Percentiles rank a stretch among this genome's conserved stretches.
These are phyloP conservation scores for Inonotus obliquus DNA, from an alignment of 1,284 basidiomycete genomes.

Conservation along the genomic window DNA sequence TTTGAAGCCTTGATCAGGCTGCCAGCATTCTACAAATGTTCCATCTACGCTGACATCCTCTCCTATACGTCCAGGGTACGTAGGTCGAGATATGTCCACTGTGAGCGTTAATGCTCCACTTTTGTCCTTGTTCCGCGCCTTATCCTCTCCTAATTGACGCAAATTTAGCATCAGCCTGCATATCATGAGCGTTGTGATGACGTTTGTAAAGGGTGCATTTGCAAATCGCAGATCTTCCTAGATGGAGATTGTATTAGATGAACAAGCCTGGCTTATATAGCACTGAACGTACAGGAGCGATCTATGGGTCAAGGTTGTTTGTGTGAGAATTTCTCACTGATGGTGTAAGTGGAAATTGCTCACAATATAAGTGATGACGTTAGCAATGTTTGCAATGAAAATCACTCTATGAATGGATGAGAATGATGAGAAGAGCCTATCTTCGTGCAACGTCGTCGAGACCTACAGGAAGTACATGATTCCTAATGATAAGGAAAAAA, in stretches of 20 bases:
- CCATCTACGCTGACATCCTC: slow-evolving; percentile 3
- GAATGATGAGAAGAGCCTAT: no score
- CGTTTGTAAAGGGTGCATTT: slow-evolving; percentile 15
- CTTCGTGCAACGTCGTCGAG: no score
- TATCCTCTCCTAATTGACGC: not conserved
- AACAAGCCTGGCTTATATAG: not conserved
- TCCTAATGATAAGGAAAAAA: no score
- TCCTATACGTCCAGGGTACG: slow-evolving; percentile 1
- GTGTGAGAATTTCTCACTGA: no score
- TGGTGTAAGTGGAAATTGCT: not conserved
- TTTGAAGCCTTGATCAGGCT: not conserved
- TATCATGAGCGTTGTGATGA: slow-evolving; percentile 12
- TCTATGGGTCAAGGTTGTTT: no score
- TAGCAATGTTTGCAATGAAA: slow-evolving; percentile 13
- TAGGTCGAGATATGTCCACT: not conserved
- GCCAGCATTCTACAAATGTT: not conserved
- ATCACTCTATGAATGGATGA: slow-evolving; percentile 11
- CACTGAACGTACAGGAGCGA: slow-evolving; percentile 5
- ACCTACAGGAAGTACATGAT: slow-evolving; percentile 16
- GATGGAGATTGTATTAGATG: not conserved
- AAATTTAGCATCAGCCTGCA: slow-evolving; percentile 13
- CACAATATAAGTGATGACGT: slow-evolving; percentile 15
- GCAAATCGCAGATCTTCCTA: slow-evolving; percentile 7
- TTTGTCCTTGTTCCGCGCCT: not conserved
- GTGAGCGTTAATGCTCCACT: not conserved